Base-by-base conservation (phyloP, 176 grass and related monocot genomes). In the Eremochloa ophiuroides region DNA sequence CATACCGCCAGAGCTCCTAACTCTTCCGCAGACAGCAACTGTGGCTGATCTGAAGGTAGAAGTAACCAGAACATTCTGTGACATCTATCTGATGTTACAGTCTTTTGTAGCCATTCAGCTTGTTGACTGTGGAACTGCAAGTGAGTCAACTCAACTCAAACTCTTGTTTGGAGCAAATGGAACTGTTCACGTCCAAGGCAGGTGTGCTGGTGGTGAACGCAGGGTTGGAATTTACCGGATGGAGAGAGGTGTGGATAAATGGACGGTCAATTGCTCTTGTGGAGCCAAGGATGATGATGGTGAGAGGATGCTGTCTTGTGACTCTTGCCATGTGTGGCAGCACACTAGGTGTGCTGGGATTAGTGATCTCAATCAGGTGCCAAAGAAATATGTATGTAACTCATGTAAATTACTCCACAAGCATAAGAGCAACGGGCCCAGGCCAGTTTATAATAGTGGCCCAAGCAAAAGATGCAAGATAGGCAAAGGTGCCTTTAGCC, bases 301-400 rank as follows among this genome's bases (percentile, higher is more conserved):
- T 0, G 87, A 97, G 79, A 91, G 89, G 27, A 97, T 97, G 94
- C n/a, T 97, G 56, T 86, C 91, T 27, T 97, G 94, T 72, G 94
- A 94, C 44, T 39, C 76, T 22, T 94, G 89, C 61, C 79, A 93
- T 56, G 85, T 92, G 59, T 97, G 94, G 87, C 85, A 90, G 73
- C 94, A 97, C 78, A 92, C 91, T 29, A 92, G 89, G 77, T 97
- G 94, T 59, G 78, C 79, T 68, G 85, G 91, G 22, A 92, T 97
- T 64, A 79, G 82, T 75, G 91, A 97, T 67, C 82, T 84, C 29
- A 87, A 88, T 55, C 72, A 94, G 67, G 87, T 94, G 47, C 94
- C 91, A n/a, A 64, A 60, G 22, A 78, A 84, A 74, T 94, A 82
- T 78, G 67, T 92, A 38, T 97, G 91, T 83, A 66, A 47, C 62